Evolutionary conservation across 1,139 yeast genomes (phyloP), one percentile per base, ranked within the genome.

Genomic region (Suhomyces terraborum): DNA sequence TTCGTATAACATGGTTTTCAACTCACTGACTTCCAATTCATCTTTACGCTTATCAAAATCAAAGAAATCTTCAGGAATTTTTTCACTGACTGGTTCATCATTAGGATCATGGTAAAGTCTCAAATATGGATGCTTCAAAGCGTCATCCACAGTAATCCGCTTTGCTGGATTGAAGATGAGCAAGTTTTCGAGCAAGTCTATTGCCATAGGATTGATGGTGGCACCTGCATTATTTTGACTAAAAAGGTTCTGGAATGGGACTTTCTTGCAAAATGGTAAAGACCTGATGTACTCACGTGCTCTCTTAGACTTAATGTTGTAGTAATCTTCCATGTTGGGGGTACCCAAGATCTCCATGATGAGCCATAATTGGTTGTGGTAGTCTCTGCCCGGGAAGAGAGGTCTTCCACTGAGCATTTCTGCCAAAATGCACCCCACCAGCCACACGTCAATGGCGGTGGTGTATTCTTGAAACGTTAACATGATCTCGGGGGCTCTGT

Each of bases 401-500:
- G 98, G 97, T 54, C 85, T 76, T 28, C 95, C 88, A 42, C 83
- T 73, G 34, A 89, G 72, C 88, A 93, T 84, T 62, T 93, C 98
- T 1, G 96, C 98, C 44, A 93, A 67, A 42, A 93, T 91, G 63
- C 98, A 93, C 4, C 98, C 98, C 32, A 89, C 91, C 2, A 95
- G 84, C 98, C 98, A 93, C 47, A 91, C 82, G 64, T 93, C 98
- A 55, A 93, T 91, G 13, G 97, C 96, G 45, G 91, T 87, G 20
- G 96, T 86, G 65, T 93, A 93, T 58, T 87, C 91, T 47, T 91
- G 93, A 56, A 89, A 85, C 1, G 97, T 88, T 41, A 93, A 74
- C 98, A 91, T 91, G 59, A 91, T 91, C 58, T 91, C 98, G 0
- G 98, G 98, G 1, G 98, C 98, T 40, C 98, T 72, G 64, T 91